Base-by-base conservation (phyloP, 257 asterid species). In the Phtheirospermum japonicum region DNA sequence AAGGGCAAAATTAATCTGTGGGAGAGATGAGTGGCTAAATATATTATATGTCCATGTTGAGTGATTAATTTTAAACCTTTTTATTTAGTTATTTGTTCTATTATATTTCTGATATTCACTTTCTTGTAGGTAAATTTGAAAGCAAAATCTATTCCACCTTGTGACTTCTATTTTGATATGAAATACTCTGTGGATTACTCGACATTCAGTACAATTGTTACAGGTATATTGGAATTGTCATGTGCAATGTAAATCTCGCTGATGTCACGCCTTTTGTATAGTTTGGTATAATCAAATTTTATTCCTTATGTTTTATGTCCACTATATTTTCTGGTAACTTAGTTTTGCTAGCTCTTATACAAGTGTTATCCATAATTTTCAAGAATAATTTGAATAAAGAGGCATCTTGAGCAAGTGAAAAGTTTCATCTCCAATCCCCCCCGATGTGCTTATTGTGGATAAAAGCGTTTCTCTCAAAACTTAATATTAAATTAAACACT, bases 91-190 rank as follows among this genome's bases (percentile, higher is more conserved):
- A 36, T 65, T 17, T 20, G 32, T 65, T 30, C 74, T 57, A 58
- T 36, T 46, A 63, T 39, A 51, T 64, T 66, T 7, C 52, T 59
- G 32, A 60, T 54, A 30, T 66, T 46, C 55, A 59, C 54, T 64
- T 46, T 66, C 63, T 17, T 36, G 73, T 51, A 79, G 84, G 81
- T 63, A 53, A 67, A 65, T 57, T 40, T 56, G 43, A 76, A 70
- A 70, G 72, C 42, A 59, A 70, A 67, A 40, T 40, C 31, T 19
- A 68, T 73, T 43, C 82, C 81, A 39, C 75, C 79, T 46, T 76
- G 77, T 59, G 84, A 79, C 71, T 79, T 70, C 67, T 76, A 79
- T 57, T 79, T 53, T 70, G 84, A 79, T 57, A 79, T 76, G 84
- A 67, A 73, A 59, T 79, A 76, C 60, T 76, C 77, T 6, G 79